Evolutionary conservation across 2,329 filamentous ascomycete species (phyloP), one percentile per base, ranked within the genome.

Genomic region (Diaporthe vaccinii): DNA sequence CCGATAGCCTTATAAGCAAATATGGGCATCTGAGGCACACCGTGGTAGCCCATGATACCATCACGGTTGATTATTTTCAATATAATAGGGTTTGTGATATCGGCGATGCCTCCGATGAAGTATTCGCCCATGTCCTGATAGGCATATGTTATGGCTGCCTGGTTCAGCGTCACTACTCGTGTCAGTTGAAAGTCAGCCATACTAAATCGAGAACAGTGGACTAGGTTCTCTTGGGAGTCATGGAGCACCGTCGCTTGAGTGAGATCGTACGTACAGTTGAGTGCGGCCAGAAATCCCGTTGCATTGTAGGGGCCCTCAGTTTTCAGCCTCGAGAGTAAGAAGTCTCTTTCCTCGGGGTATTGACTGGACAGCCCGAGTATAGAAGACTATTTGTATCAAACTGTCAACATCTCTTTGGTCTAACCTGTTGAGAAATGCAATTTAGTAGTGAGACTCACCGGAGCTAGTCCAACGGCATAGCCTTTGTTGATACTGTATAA

Each of bases 1-100:
- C 78, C 75, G 25, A 86, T 83, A 0, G 87, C 85, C 76, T 90
- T 89, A 79, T 90, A 89, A 4, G 88, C 79, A 75, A 87, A 87
- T 9, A 89, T 71, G 0, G 88, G 88, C 79, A 89, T 87, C 15
- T 81, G 76, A 0, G 88, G 88, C 0, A 84, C 79, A 1, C 84
- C 85, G 68, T 86, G 83, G 39, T 80, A 75, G 1, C 83, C 80
- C 46, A 78, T 78, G 46, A 82, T 78, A 72, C 80, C 81, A 20
- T 81, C 79, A 0, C 79, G 59, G 39, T 82, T 79, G 31, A 83
- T 81, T 6, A 82, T 76, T 0, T 77, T 72, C 28, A 78, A 76
- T 4, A 75, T 78, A 25, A 76, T 80, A 31, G 68, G 78, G 72
- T 68, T 79, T 36, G 81, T 73, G 17, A 82, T 57, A 20, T 79